Evolutionary conservation across 768 basidiomycete species (phyloP), one percentile per base, ranked within the genome.

Genomic region (Hypholoma fasciculare): DNA sequence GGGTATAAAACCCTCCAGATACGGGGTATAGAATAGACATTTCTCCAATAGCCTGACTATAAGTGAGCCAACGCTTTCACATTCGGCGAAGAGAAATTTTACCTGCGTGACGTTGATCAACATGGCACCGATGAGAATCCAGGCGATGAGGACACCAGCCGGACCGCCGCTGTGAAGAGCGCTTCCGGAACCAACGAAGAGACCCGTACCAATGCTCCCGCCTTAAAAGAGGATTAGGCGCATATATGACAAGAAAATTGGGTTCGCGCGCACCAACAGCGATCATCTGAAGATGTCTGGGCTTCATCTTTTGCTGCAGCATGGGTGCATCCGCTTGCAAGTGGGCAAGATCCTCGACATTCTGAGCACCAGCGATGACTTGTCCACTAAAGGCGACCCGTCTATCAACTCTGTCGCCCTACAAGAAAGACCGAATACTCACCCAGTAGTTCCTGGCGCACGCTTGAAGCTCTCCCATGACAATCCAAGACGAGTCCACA

Each of bases 251-350:
- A 9, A 14, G 16, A 17, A 36, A 17, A 30, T 27, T 43, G 36
- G 20, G 6, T 23, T n/a, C 7, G 4, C n/a, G 68, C 78, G 59
- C 38, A 78, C 78, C 79, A 51, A 80, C 77, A 58, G 79, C 79
- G 65, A 80, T 80, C 79, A 80, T 79, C 52, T 71, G 65, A 27
- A 80, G 58, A 70, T 80, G 79, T 40, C 79, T 66, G 9, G 75
- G 75, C 69, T 79, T 79, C 77, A 80, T 77, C 67, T 78, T 77
- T 59, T 77, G 76, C 57, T 80, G 79, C 17, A 80, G 66, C 74
- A 79, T 76, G 9, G 79, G 78, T 17, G 72, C 71, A 26, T 79
- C 76, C 20, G 74, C 75, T 58, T 72, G 63, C 50, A 76, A 50
- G 19, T 63, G 68, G 58, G 76, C 76, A 5, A 73, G 23, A 58